Conservation (phyloP, 2,329 filamentous ascomycete species). For the Cladobotryum mycophilum region DNA sequence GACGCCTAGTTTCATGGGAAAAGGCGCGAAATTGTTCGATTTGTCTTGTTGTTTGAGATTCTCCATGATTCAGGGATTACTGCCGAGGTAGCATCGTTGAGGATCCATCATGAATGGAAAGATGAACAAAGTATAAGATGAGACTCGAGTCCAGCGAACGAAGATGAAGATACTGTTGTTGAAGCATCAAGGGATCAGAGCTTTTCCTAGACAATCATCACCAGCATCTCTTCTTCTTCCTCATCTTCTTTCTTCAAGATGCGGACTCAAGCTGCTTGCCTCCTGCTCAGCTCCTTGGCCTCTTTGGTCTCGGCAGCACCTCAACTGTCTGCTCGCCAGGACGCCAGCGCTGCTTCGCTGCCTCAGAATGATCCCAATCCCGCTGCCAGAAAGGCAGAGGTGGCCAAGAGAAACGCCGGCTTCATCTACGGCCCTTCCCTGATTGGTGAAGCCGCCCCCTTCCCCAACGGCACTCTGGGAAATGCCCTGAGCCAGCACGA, state of each 20-base stretch:
- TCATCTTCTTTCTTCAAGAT: too few relatives aligned
- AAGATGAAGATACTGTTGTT: too few relatives aligned
- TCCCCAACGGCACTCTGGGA: slow-evolving; percentile 16
- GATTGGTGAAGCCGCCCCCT: slow-evolving; percentile 16
- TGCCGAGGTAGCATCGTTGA: too few relatives aligned
- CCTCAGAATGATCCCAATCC: slow-evolving; percentile 13
- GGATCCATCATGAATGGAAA: too few relatives aligned
- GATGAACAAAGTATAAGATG: too few relatives aligned
- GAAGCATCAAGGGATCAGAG: too few relatives aligned
- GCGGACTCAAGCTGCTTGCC: slow-evolving; percentile 1
- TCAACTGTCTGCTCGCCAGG: slow-evolving; percentile 1
- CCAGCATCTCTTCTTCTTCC: neutral
- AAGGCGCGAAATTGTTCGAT: too few relatives aligned
- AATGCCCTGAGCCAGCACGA: slow-evolving; percentile 12
- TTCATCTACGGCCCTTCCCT: slow-evolving; percentile 17
- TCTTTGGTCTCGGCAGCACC: slow-evolving; percentile 2
- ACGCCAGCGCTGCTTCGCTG: slow-evolving; percentile 4
- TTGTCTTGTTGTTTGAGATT: too few relatives aligned
- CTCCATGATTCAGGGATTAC: too few relatives aligned
- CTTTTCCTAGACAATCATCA: too few relatives aligned
- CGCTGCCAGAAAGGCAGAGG: slow-evolving; percentile 5
- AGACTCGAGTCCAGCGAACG: too few relatives aligned
- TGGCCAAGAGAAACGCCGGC: slow-evolving; percentile 6
- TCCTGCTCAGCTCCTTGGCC: neutral
- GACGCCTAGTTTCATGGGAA: too few relatives aligned